These are phyloP conservation scores for Penstemon davidsonii DNA, from an alignment of 257 asterid genomes.

Conservation along the genomic window DNA sequence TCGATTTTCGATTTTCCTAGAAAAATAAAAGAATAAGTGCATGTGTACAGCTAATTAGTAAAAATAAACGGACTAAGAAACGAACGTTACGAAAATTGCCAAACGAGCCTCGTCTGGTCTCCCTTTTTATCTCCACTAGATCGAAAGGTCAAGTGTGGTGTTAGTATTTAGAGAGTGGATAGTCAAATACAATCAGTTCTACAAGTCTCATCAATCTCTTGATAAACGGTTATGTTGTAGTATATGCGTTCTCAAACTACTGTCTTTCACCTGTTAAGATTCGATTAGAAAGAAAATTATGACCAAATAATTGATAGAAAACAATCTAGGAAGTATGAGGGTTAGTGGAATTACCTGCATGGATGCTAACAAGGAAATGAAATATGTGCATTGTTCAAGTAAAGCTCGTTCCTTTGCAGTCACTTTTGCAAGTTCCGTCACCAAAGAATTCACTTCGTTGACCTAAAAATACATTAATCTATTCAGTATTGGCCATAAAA, in stretches of 20 bases:
- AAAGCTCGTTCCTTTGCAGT: slow-evolving; percentile 65
- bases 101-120: slow-evolving; percentile 38
- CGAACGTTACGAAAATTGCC: slow-evolving; percentile 38
- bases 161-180: slow-evolving; percentile 48
- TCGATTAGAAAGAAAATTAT: background rate
- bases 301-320: background rate
- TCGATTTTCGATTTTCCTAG: slow-evolving; percentile 38
- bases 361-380: slow-evolving; percentile 57
- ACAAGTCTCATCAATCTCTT: slow-evolving; percentile 48
- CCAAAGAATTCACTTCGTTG: slow-evolving; percentile 59
- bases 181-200: slow-evolving; percentile 51
- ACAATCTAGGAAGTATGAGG: slow-evolving; percentile 2
- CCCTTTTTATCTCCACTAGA: slow-evolving; percentile 26
- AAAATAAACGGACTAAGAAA: slow-evolving; percentile 30
- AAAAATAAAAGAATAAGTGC: slow-evolving; percentile 18
- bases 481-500: background rate
- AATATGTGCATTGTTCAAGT: slow-evolving; percentile 69
- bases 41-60: slow-evolving; percentile 54
- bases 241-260: slow-evolving; percentile 78
- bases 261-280: slow-evolving; percentile 66
- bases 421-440: slow-evolving; percentile 68
- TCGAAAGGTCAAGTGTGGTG: slow-evolving; percentile 37
- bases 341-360: slow-evolving; percentile 55
- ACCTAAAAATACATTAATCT: slow-evolving; percentile 44
- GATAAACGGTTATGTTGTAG: slow-evolving; percentile 66